Conservation (phyloP, 176 grass and related monocot species). For the Coix lacrymajobi region DNA sequence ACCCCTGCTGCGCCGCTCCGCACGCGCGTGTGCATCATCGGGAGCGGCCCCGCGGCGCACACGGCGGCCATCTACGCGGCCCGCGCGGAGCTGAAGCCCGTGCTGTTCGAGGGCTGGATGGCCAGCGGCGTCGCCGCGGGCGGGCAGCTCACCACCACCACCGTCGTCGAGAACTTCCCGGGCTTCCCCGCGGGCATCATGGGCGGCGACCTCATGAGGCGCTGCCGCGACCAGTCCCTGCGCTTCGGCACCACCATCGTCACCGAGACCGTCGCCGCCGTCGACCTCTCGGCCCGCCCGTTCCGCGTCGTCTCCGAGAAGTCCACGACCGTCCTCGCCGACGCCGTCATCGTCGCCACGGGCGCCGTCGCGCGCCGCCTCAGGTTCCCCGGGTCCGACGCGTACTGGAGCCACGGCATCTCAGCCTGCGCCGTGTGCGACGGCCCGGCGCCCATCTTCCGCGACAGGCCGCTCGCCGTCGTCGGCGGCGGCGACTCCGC, state of each 20-base stretch:
- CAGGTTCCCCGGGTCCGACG: constrained; percentile 58
- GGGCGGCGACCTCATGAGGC: constrained; percentile 70
- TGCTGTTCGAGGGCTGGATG: constrained; percentile 86
- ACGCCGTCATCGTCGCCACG: constrained; percentile 74
- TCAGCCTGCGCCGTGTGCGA: constrained; percentile 95
- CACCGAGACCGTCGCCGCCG: constrained; percentile 63
- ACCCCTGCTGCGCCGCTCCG: constrained; percentile 31
- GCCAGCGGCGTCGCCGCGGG: constrained; percentile 72
- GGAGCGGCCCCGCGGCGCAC: constrained; percentile 77
- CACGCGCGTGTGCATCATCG: constrained; percentile 85
- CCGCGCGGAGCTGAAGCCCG: constrained; percentile 74
- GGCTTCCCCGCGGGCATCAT: constrained; percentile 67
- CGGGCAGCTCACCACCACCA: constrained; percentile 93
- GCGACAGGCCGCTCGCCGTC: constrained; percentile 77
- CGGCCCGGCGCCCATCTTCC: constrained; percentile 73
- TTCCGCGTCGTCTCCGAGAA: constrained; percentile 54
- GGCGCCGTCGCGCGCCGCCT: constrained; percentile 85
- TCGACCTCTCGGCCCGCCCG: constrained; percentile 68
- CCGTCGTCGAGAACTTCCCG: constrained; percentile 93
- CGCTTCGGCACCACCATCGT: constrained; percentile 67
- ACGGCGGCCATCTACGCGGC: constrained; percentile 93
- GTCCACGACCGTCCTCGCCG: constrained; percentile 59
- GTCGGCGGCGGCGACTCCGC: constrained; percentile 88
- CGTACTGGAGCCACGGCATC: constrained; percentile 86
- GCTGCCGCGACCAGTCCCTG: constrained; percentile 57